A percentile compares a stretch with the other conserved stretches of the same genome.
Evolutionary conservation across 495 filamentous ascomycete species (phyloP).

Genomic region (Penicillium angulare): DNA sequence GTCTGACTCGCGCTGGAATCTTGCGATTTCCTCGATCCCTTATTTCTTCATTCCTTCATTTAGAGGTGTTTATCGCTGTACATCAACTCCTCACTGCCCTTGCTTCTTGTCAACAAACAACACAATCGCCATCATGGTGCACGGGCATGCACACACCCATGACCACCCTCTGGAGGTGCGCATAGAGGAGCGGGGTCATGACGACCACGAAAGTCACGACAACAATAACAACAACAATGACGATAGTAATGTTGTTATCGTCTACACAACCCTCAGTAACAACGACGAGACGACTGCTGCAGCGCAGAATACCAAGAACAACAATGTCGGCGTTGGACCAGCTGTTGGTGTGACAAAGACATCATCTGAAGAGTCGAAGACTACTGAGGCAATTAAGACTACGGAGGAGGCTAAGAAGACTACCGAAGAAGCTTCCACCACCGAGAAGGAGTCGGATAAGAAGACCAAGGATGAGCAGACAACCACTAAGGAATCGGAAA

Average conservation of each 20-base stretch:
- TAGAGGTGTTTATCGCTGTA: constrained; percentile 9
- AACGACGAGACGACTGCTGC: constrained; percentile 3
- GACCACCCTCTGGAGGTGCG: constrained; percentile 14
- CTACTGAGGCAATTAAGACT: background rate
- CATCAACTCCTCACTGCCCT: background rate
- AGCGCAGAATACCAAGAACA: constrained; percentile 4
- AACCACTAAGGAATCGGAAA: background rate
- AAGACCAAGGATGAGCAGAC: background rate
- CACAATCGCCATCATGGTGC: constrained; percentile 18
- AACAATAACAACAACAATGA: constrained; percentile 2
- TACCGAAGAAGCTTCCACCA: background rate
- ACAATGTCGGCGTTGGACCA: constrained; percentile 18
- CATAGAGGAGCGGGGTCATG: constrained; percentile 13
- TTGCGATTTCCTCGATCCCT: background rate
- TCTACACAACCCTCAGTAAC: constrained; percentile 22
- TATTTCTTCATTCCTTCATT: background rate
- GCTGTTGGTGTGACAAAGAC: constrained; percentile 15
- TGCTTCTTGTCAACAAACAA: background rate
- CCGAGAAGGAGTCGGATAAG: background rate
- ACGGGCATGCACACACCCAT: constrained; percentile 27
- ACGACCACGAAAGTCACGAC: constrained; percentile 1
- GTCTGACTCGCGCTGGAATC: constrained; percentile 25
- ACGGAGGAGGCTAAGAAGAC: constrained; percentile 5
- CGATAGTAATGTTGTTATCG: constrained; percentile 4
- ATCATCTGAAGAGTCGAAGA: constrained; percentile 5